Base-by-base conservation (phyloP, 768 basidiomycete species). In the Cyathus striatus region DNA sequence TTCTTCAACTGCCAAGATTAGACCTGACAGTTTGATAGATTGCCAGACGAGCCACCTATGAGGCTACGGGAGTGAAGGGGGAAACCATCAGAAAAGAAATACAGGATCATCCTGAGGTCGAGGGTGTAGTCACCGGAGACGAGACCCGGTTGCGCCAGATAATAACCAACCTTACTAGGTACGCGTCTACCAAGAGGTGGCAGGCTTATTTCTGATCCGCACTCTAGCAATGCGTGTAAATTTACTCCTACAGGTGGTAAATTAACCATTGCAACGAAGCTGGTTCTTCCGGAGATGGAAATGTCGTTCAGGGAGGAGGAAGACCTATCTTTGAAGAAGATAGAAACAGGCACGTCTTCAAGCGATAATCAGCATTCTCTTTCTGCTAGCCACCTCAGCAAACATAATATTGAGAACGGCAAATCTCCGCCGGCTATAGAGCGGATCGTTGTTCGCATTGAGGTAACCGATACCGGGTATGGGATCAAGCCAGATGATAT, bases 121-220 rank as follows among this genome's bases (percentile, higher is more conserved):
- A 81, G 44, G 86, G 83, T 0, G 66, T 85, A 38, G 89, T 94
- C 27, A 78, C 86, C 12, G 90, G 90, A 20, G 89, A 94, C 56
- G 89, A 91, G 54, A 83, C 83, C 36, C 77, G 90, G 12, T 57
- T 91, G 40, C 73, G 88, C 52, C 88, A 90, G 61, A 80, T 90
- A 41, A 74, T 85, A 59, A 90, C 85, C 38, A 92, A 93, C 59
- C 78, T 94, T 36, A 83, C 88, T 4, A 88, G 85, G 87, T 70
- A 48, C 23, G 53, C 18, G 14, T 26, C 39, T 27, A n/a, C n/a
- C n/a, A n/a, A n/a, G n/a, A n/a, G n/a, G n/a, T n/a, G n/a, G n/a
- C n/a, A n/a, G n/a, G n/a, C n/a, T n/a, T n/a, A n/a, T n/a, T n/a
- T n/a, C n/a, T n/a, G n/a, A n/a, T 34, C 33, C 32, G 35, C 26